Evolutionary conservation across 2,329 filamentous ascomycete species (phyloP).

Genomic region (Rasamsonia emersonii): DNA sequence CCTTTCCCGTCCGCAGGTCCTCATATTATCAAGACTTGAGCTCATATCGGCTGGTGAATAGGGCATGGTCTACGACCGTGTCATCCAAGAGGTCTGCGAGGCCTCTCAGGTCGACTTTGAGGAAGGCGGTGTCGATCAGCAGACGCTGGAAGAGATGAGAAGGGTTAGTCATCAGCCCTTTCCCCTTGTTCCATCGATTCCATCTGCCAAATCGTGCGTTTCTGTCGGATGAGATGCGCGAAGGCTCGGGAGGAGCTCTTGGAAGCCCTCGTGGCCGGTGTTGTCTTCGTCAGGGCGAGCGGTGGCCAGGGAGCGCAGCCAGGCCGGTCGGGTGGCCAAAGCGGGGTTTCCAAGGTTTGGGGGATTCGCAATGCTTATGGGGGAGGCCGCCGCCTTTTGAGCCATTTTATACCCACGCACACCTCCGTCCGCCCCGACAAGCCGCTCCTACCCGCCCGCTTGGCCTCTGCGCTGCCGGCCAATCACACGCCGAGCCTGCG

Average conservation of each 20-base stretch:
- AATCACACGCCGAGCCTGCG: slow-evolving; percentile 10
- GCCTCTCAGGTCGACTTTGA: slow-evolving; percentile 92
- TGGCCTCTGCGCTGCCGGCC: slow-evolving; percentile 11
- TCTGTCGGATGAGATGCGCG: neutral
- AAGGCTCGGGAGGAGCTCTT: too few species aligned
- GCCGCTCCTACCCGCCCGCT: slow-evolving; percentile 12
- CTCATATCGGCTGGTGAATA: slow-evolving; percentile 28
- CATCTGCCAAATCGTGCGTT: neutral
- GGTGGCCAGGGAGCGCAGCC: too few species aligned
- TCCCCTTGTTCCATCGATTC: slow-evolving; percentile 5
- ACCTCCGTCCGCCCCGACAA: slow-evolving; percentile 7
- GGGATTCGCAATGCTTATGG: slow-evolving; percentile 28
- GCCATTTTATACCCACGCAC: slow-evolving; percentile 30
- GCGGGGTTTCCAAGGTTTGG: slow-evolving; percentile 20
- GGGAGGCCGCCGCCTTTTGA: slow-evolving; percentile 29
- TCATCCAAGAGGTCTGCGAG: slow-evolving; percentile 88
- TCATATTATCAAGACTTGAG: slow-evolving; percentile 10
- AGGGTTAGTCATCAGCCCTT: slow-evolving; percentile 54
- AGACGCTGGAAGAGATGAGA: slow-evolving; percentile 77
- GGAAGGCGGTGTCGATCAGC: slow-evolving; percentile 84
- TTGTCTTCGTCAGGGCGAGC: neutral
- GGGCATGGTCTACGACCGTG: slow-evolving; percentile 78
- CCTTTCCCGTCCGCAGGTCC: slow-evolving; percentile 4
- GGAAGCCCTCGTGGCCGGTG: too few species aligned
- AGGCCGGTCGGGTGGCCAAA: slow-evolving; percentile 9